These are phyloP conservation scores for Phytophthora multivora DNA, from an alignment of 352 stramenopile species.

Conservation along the genomic window DNA sequence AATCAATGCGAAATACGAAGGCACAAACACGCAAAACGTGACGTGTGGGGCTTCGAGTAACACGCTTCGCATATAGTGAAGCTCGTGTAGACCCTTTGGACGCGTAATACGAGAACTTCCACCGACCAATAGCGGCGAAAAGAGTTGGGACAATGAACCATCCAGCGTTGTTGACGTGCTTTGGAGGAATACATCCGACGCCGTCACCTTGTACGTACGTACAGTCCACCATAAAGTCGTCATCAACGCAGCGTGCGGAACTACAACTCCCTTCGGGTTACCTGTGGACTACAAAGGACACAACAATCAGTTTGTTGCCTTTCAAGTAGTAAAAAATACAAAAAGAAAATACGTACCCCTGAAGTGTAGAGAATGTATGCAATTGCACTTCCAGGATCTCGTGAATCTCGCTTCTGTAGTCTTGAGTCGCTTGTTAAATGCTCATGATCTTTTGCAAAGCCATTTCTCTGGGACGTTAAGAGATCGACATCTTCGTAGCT, in stretches of 20 bases:
- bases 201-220: slow-evolving; percentile 55
- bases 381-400: slow-evolving; percentile 14
- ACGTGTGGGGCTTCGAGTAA: slow-evolving; percentile 25
- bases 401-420: not conserved
- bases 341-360: slow-evolving; percentile 33
- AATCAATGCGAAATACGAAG: slow-evolving; percentile 61
- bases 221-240: slow-evolving; percentile 65
- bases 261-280: slow-evolving; percentile 71
- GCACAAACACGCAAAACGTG: slow-evolving; percentile 62
- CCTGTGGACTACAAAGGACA: slow-evolving; percentile 45
- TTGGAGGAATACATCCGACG: slow-evolving; percentile 64
- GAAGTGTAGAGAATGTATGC: slow-evolving; percentile 82
- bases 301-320: too few relatives aligned
- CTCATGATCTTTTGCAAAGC: not conserved
- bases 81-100: slow-evolving; percentile 52
- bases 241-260: slow-evolving; percentile 61
- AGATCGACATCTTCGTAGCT: slow-evolving; percentile 39
- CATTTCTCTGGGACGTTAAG: not conserved
- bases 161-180: slow-evolving; percentile 65
- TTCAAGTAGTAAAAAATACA: not conserved
- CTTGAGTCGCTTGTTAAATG: not conserved
- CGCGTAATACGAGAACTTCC: slow-evolving; percentile 48
- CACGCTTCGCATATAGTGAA: slow-evolving; percentile 42
- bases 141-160: slow-evolving; percentile 64
- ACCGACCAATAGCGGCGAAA: slow-evolving; percentile 50